phyloP scores from a whole-genome alignment of 1,284 basidiomycete species.

The Apiotrichum sp. region DNA sequence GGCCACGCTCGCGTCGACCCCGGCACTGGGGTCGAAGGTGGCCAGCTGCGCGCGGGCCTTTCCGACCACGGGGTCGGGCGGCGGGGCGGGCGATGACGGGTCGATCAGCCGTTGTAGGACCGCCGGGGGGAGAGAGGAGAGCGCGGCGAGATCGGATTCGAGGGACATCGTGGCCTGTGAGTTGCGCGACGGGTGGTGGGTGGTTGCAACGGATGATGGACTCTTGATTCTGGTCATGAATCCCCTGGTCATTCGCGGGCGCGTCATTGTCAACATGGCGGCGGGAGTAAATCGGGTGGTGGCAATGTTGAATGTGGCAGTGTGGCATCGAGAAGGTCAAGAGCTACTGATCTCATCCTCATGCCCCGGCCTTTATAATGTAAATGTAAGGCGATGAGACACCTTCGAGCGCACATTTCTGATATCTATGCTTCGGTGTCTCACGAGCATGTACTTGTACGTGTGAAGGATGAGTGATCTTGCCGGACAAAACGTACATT shows the following conservation, averaged over 20 bases:
- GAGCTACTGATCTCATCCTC: too few species aligned
- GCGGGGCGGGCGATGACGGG: background rate
- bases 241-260: too few species aligned
- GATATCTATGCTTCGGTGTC: too few species aligned
- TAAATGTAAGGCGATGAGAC: too few species aligned
- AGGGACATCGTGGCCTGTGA: background rate
- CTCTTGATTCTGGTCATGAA: too few species aligned
- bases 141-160: conserved; percentile 7
- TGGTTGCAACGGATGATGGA: too few species aligned
- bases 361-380: too few species aligned
- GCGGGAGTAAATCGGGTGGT: background rate
- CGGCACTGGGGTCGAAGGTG: background rate
- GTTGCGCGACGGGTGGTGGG: too few species aligned
- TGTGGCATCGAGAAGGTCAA: background rate
- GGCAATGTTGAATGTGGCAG: background rate
- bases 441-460: too few species aligned
- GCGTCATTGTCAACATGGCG: background rate
- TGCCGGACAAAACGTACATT: too few species aligned
- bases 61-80: background rate
- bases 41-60: background rate
- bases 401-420: too few species aligned
- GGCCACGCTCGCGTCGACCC: background rate
- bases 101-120: conserved; percentile 11
- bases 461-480: too few species aligned
- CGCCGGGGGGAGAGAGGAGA: conserved; percentile 4